Conservation (phyloP, 164 flowering plant species). For the Piper betle region DNA sequence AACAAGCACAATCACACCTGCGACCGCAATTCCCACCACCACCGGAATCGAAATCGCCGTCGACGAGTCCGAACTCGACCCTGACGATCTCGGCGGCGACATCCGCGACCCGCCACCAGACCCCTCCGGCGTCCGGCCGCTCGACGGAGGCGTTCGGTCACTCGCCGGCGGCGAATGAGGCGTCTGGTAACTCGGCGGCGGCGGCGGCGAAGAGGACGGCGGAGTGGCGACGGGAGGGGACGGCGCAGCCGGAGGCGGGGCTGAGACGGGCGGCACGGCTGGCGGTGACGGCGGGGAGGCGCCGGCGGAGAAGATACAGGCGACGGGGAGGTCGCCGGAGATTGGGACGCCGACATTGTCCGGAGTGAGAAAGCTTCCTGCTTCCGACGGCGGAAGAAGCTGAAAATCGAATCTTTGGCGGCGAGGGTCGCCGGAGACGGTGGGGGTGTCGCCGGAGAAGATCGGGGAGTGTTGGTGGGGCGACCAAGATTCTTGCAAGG, state of each 20-base stretch:
- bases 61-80: constrained; percentile 5
- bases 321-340: constrained; percentile 11
- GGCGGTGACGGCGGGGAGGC: constrained; percentile 1
- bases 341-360: not conserved
- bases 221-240: constrained; percentile 5
- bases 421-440: too few species aligned
- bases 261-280: too few species aligned
- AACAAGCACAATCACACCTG: constrained; percentile 32
- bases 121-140: constrained; percentile 16
- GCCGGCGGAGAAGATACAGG: too few species aligned
- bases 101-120: constrained; percentile 11
- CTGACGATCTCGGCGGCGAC: constrained; percentile 3
- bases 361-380: not conserved
- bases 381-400: too few species aligned
- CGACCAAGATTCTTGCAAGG: too few species aligned
- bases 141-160: constrained; percentile 1
- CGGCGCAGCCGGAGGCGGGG: constrained; percentile 8
- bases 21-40: constrained; percentile 56
- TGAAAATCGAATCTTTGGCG: too few species aligned
- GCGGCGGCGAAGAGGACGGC: constrained; percentile 2
- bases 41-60: constrained; percentile 15
- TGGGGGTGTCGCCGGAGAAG: too few species aligned
- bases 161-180: too few species aligned
- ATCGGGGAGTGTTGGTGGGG: too few species aligned
- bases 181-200: not conserved